Base-by-base conservation (phyloP, 1,284 basidiomycete genomes). In the Boletus albobrunnescens region DNA sequence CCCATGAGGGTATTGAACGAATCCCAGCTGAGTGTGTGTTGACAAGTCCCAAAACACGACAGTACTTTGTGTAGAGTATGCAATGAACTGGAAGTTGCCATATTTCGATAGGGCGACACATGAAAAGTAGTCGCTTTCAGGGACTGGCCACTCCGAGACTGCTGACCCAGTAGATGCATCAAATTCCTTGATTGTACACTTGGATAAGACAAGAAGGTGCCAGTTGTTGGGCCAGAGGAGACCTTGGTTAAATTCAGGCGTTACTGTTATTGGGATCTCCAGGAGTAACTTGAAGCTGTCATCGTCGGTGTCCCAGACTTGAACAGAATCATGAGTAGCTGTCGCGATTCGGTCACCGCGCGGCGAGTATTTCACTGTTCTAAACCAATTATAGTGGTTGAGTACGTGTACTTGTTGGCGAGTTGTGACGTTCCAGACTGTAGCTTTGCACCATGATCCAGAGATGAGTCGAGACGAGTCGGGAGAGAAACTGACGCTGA, bases 261-360 rank as follows among this genome's bases (percentile, higher is more conserved):
- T 10, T 1, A 17, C 19, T 12, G 13, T 9, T 2, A 27, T 17
- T 4, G 4, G 1, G 19, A 44, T 24, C 6, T 27, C 19, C 4
- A 13, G 4, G 7, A 33, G 16, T 6, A 43, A n/a, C n/a, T n/a
- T n/a, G n/a, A n/a, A 26, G 5, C 5, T 4, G 12, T 14, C 23
- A 20, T 46, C 13, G 10, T n/a, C 17, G 38, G 11, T 22, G n/a
- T 43, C 24, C 6, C 9, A 44, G 30, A 47, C 26, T 12, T 14
- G 35, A 22, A 47, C 12, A 3, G 27, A 19, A 0, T 19, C 2
- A 0, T 3, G 3, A 1, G 30, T 23, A 4, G 22, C 33, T 12
- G 27, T 47, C 13, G 33, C 41, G 2, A 47, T 24, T 20, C 10
- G n/a, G 2, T 47, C 27, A 3, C 46, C 46, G 10, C 30, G 39